A percentile compares a stretch with the other conserved stretches of the same genome.
Conservation (phyloP, 108 stramenopile species). For the Craspedostauros australis region DNA sequence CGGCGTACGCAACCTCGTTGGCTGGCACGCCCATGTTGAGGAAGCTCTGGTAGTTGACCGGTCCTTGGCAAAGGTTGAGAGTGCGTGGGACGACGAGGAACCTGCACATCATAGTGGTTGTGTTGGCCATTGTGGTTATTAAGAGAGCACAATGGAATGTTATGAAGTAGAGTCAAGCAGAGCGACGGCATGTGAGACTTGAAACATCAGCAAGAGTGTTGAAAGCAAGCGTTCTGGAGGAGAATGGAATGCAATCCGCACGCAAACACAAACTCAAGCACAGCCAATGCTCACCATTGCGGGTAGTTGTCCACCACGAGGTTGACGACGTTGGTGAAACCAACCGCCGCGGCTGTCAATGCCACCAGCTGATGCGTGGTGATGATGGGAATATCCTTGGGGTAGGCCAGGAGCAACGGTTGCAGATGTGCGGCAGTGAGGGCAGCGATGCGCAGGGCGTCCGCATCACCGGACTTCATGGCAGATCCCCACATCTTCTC, state of each 20-base stretch:
- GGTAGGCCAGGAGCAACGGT: slow-evolving; percentile 66
- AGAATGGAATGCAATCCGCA: no score
- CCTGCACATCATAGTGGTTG: no score
- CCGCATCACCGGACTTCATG: slow-evolving; percentile 79
- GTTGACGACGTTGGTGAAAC: slow-evolving; percentile 87
- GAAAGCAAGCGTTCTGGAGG: no score
- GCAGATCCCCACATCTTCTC: slow-evolving; percentile 76
- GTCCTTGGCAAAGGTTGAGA: slow-evolving; percentile 83
- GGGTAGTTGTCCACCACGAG: slow-evolving; percentile 90
- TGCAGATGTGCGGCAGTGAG: slow-evolving; percentile 75
- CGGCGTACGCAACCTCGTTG: slow-evolving; percentile 49
- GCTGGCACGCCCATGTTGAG: slow-evolving; percentile 73
- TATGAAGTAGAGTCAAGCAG: no score
- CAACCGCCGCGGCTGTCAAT: slow-evolving; percentile 75
- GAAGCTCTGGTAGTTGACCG: slow-evolving; percentile 81
- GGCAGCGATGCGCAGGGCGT: slow-evolving; percentile 76
- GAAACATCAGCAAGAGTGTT: no score
- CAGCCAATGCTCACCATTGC: slow-evolving; percentile 84
- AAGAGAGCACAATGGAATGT: no score
- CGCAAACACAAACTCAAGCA: not conserved
- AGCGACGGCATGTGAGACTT: no score
- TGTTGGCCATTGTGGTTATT: no score
- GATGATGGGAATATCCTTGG: slow-evolving; percentile 81
- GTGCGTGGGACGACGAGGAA: slow-evolving; percentile 79
- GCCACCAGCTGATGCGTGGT: slow-evolving; percentile 84